A percentile compares a stretch with the other conserved stretches of the same genome.
phyloP scores from a whole-genome alignment of 75 land plant genomes.

The Picea sitchensis region DNA sequence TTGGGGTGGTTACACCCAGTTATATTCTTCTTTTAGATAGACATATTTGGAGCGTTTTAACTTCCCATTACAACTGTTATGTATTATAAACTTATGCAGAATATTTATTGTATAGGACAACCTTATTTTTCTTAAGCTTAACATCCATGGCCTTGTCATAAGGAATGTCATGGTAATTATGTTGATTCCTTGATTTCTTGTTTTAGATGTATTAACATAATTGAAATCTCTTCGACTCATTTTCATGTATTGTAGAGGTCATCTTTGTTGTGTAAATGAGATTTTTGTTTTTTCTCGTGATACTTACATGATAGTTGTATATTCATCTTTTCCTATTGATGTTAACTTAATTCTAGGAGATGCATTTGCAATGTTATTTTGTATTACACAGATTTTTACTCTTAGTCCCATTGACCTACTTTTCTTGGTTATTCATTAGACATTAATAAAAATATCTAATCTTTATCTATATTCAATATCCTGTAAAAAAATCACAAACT shows the following conservation, averaged over 20 bases:
- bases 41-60: no score
- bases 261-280: neutral
- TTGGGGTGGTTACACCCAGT: neutral
- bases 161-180: neutral
- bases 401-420: no score
- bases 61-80: no score
- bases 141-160: neutral
- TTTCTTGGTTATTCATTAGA: no score
- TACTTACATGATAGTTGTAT: neutral
- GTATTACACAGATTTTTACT: no score
- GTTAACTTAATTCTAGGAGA: no score
- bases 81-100: no score
- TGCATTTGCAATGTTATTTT: no score
- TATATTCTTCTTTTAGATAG: no score
- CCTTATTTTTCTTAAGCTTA: neutral
- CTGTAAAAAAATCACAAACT: neutral
- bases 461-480: neutral
- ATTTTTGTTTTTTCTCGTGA: neutral
- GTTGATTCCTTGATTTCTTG: neutral
- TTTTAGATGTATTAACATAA: neutral
- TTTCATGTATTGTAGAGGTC: neutral
- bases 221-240: neutral
- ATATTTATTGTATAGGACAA: no score
- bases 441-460: no score
- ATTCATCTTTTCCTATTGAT: no score